These are phyloP conservation scores for Cryptosporidium tyzzeri DNA, from an alignment of 169 alveolate species.

Conservation along the genomic window DNA sequence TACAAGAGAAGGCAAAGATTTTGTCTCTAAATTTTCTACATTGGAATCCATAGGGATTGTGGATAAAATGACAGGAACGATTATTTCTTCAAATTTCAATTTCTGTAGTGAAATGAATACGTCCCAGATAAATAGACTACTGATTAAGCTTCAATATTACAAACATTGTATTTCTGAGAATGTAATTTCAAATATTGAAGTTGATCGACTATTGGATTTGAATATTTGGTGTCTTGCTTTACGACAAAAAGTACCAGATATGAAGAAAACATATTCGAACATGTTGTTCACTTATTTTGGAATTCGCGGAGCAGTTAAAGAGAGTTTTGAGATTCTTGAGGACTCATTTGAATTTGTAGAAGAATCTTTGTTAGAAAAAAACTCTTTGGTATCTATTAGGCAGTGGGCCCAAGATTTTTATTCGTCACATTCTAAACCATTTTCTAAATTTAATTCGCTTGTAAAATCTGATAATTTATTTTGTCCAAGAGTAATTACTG, in stretches of 20 bases:
- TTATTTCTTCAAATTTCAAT: constrained; percentile 3
- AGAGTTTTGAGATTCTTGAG: constrained; percentile 43
- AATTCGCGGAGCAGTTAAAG: constrained; percentile 12
- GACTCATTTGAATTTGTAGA: constrained; percentile 30
- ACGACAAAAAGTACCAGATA: constrained; percentile 45
- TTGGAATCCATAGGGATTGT: constrained; percentile 50
- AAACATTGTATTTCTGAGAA: constrained; percentile 46
- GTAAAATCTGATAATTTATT: constrained; percentile 18
- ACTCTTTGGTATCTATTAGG: not conserved
- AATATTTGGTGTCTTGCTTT: constrained; percentile 57
- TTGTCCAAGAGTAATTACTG: constrained; percentile 51
- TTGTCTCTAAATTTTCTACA: constrained; percentile 10
- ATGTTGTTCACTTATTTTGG: constrained; percentile 47
- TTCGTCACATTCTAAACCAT: constrained; percentile 10
- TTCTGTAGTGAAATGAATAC: constrained; percentile 42
- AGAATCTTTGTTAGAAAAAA: constrained; percentile 15
- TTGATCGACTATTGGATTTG: constrained; percentile 24
- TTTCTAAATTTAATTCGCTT: constrained; percentile 7
- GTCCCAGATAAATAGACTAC: constrained; percentile 46
- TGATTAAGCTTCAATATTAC: constrained; percentile 55
- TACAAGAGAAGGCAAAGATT: not conserved
- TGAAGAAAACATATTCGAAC: constrained; percentile 44
- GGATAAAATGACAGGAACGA: constrained; percentile 4
- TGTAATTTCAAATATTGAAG: not conserved
- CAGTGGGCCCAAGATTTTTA: constrained; percentile 38